Percentiles rank a stretch among this genome's conserved stretches.
phyloP scores from a whole-genome alignment of 2,329 filamentous ascomycete species.

The Penicillium digitatum region DNA sequence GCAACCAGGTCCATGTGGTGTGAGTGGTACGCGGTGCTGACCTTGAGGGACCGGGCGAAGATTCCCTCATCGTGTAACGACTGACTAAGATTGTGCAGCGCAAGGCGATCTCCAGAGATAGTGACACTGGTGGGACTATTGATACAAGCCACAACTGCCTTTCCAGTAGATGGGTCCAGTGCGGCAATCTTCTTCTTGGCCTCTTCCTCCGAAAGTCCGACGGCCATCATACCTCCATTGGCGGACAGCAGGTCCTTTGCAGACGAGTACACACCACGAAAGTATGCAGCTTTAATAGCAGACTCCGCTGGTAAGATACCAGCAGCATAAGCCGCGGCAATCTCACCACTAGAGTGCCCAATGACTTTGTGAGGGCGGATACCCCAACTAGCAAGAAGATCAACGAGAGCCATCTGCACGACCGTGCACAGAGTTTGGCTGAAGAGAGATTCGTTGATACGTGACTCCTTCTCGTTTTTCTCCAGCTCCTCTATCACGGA shows the following conservation, averaged over 20 bases:
- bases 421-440: too few relatives aligned
- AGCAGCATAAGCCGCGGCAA: conserved; percentile 20
- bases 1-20: background rate
- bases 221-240: conserved; percentile 49
- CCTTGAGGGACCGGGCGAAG: conserved; percentile 36
- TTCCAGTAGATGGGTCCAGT: background rate
- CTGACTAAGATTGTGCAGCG: conserved; percentile 29
- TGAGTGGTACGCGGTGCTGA: background rate
- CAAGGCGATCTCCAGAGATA: conserved; percentile 39
- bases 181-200: conserved; percentile 14
- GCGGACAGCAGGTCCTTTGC: background rate
- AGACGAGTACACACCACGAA: conserved; percentile 34
- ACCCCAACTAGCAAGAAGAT: conserved; percentile 22
- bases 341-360: conserved; percentile 51
- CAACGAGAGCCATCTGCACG: conserved; percentile 6
- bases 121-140: conserved; percentile 37
- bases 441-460: too few relatives aligned
- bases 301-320: background rate
- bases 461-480: too few relatives aligned
- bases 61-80: conserved; percentile 15
- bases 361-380: conserved; percentile 36
- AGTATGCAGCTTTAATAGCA: conserved; percentile 34
- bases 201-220: conserved; percentile 34
- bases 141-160: conserved; percentile 6
- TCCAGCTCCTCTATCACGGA: too few relatives aligned